phyloP scores from a whole-genome alignment of 148 eudicot species.

The Gaultheria prostrata region DNA sequence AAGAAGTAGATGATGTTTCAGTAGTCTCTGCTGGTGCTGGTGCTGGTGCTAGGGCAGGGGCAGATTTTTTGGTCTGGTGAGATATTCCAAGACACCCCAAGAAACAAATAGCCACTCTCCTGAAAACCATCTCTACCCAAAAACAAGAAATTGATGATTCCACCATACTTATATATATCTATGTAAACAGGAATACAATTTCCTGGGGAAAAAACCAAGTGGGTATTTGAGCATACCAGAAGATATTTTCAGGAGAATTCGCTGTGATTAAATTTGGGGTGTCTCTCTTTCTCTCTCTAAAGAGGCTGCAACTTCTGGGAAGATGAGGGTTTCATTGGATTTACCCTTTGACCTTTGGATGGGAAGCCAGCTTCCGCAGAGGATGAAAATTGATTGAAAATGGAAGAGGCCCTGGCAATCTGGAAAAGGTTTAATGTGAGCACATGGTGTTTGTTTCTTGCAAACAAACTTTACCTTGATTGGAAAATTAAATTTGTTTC shows the following conservation, averaged over 20 bases:
- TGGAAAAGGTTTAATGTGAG: background rate
- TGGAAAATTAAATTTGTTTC: background rate
- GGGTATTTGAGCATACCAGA: slow-evolving; percentile 4
- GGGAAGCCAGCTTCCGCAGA: background rate
- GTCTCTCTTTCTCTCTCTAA: background rate
- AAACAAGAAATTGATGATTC: background rate
- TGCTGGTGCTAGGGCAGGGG: slow-evolving; percentile 12
- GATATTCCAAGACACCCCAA: slow-evolving; percentile 25
- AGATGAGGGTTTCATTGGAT: background rate
- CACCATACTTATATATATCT: background rate
- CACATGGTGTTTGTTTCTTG: slow-evolving; percentile 9
- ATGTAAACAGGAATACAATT: background rate
- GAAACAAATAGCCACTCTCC: slow-evolving; percentile 22
- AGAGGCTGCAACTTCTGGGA: background rate
- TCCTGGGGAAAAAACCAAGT: background rate
- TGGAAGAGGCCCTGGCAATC: background rate
- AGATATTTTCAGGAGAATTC: background rate
- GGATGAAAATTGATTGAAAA: too few relatives aligned
- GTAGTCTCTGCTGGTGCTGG: slow-evolving; percentile 7
- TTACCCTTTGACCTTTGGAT: background rate
- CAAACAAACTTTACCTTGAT: background rate
- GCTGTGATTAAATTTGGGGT: background rate
- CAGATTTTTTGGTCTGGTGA: slow-evolving; percentile 4
- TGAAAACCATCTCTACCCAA: slow-evolving; percentile 14
- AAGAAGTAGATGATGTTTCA: slow-evolving; percentile 14